Evolutionary conservation across 352 stramenopile genomes (phyloP), one percentile per base, ranked within the genome.

Genomic region (Thalassiosira hispida): DNA sequence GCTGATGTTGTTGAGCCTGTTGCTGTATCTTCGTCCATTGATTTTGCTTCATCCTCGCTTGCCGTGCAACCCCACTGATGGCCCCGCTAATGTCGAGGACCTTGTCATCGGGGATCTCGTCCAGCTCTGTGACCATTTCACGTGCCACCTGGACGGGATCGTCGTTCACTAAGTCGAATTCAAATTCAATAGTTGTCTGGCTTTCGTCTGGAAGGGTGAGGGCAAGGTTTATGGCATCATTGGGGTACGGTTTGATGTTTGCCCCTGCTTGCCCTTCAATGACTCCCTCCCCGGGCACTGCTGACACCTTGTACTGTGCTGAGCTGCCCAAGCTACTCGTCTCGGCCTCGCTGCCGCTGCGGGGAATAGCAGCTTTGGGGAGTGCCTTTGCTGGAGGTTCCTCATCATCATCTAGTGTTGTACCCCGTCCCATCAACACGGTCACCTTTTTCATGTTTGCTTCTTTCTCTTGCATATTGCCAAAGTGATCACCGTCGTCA

Each of bases 101-200:
- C 53, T 97, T 94, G 29, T 94, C 94, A 64, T 97, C 92, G 52
- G 96, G 83, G 63, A 98, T 97, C n/a, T 94, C 93, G 38, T 82
- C 80, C 23, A 98, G 93, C 55, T 98, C 96, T 47, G 96, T 91
- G 14, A 96, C 95, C 85, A 98, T 94, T 89, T 98, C 96, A 56
- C 95, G 97, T n/a, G 95, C 95, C 46, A 98, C 95, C 81, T 98
- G 94, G 62, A 98, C 93, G 14, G 95, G 92, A 79, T 95, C 96
- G 83, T 98, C 96, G 31, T 96, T 93, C 22, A 98, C 96, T 51
- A 98, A 84, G 81, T 98, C 96, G 90, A 98, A 98, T 14, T 95
- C 93, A 87, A 98, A 98, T 90, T 98, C 96, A 67, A 98, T 97
- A 66, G 97, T 96, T n/a, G 94, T 97, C 82, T 97, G 96, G 79